These are phyloP conservation scores for Jackrogersella minutella DNA, from an alignment of 495 filamentous ascomycete genomes.

Conservation along the genomic window DNA sequence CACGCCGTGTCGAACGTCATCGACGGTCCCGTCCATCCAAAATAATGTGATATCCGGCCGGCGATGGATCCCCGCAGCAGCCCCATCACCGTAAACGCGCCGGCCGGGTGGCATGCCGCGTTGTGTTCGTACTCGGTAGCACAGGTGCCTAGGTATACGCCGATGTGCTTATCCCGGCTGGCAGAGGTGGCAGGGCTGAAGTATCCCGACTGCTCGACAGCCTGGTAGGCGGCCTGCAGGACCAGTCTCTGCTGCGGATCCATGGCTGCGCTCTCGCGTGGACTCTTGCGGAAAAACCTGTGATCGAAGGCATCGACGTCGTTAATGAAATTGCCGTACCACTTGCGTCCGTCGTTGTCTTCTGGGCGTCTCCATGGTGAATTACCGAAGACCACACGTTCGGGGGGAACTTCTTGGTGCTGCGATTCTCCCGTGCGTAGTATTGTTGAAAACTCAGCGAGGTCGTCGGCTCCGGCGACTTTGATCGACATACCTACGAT, in stretches of 20 bases:
- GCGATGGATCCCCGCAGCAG: slow-evolving; percentile 29
- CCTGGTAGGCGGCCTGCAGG: slow-evolving; percentile 47
- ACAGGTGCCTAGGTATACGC: slow-evolving; percentile 43
- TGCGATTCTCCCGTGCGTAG: slow-evolving; percentile 53
- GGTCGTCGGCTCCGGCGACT: slow-evolving; percentile 57
- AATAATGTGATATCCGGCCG: slow-evolving; percentile 29
- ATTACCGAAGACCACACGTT: slow-evolving; percentile 49
- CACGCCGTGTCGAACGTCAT: slow-evolving; percentile 64
- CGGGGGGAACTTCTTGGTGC: slow-evolving; percentile 49
- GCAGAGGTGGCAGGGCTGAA: neutral
- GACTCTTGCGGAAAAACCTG: slow-evolving; percentile 56
- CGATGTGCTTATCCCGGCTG: slow-evolving; percentile 22
- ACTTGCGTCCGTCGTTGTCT: slow-evolving; percentile 46
- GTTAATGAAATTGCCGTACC: slow-evolving; percentile 58
- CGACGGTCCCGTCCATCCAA: slow-evolving; percentile 48
- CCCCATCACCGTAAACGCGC: slow-evolving; percentile 31
- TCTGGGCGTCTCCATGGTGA: slow-evolving; percentile 40
- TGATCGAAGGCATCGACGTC: slow-evolving; percentile 60
- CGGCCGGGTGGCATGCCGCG: slow-evolving; percentile 24
- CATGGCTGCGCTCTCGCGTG: slow-evolving; percentile 46
- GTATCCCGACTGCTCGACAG: slow-evolving; percentile 46
- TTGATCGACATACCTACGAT: slow-evolving; percentile 62
- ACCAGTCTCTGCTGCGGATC: slow-evolving; percentile 51
- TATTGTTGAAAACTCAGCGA: slow-evolving; percentile 56
- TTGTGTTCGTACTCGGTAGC: slow-evolving; percentile 40